phyloP scores from a whole-genome alignment of 768 basidiomycete species.

The Auricularia sp. region DNA sequence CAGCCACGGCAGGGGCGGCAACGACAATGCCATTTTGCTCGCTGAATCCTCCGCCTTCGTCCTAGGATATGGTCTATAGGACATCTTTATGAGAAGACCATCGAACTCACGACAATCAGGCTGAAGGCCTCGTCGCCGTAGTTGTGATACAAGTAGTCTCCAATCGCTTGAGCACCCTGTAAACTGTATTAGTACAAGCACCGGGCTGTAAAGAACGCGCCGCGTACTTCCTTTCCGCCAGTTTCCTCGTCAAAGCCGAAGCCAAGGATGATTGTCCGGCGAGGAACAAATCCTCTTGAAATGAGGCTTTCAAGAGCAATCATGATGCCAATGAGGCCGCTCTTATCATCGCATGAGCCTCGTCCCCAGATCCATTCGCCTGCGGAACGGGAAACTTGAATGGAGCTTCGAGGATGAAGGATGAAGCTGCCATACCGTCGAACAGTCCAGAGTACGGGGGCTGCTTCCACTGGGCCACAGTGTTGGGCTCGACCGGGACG shows the following conservation, averaged over 20 bases:
- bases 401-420: slow-evolving; percentile 2
- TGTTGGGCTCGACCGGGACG: slow-evolving; percentile 52
- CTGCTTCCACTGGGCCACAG: slow-evolving; percentile 46
- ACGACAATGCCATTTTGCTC: slow-evolving; percentile 45
- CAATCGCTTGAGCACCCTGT: slow-evolving; percentile 36
- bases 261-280: slow-evolving; percentile 49
- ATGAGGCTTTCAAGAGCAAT: slow-evolving; percentile 56
- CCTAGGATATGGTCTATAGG: not conserved
- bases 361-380: slow-evolving; percentile 65
- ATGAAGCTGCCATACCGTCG: slow-evolving; percentile 31
- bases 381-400: slow-evolving; percentile 2
- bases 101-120: slow-evolving; percentile 46
- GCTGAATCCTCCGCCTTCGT: slow-evolving; percentile 35
- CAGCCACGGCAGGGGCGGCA: slow-evolving; percentile 55
- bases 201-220: not conserved
- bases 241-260: slow-evolving; percentile 72
- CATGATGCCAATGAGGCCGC: slow-evolving; percentile 60
- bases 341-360: slow-evolving; percentile 68
- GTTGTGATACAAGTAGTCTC: slow-evolving; percentile 35
- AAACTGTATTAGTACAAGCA: not conserved
- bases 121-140: slow-evolving; percentile 69
- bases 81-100: not conserved
- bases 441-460: slow-evolving; percentile 57
- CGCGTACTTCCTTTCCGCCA: slow-evolving; percentile 36
- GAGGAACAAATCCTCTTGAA: slow-evolving; percentile 50